Percentiles rank a stretch among this genome's conserved stretches.
Evolutionary conservation across 2,329 filamentous ascomycete species (phyloP).

Genomic region (Ascochyta viciae-villosae): DNA sequence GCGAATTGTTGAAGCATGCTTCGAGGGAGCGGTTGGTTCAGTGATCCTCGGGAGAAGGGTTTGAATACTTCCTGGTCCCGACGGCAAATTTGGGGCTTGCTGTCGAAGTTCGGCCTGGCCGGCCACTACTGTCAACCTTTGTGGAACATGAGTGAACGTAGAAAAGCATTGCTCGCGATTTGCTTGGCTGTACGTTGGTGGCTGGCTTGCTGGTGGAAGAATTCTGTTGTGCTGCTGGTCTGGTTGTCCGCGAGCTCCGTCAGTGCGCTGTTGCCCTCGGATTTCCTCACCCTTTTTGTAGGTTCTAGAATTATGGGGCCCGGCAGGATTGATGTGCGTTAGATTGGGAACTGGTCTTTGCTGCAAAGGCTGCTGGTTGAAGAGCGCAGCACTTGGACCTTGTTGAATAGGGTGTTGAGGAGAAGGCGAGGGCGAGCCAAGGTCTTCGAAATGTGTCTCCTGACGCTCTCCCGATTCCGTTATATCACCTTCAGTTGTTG

Average conservation of each 20-base stretch:
- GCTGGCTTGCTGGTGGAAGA: slow-evolving; percentile 17
- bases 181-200: slow-evolving; percentile 18
- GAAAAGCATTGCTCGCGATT: slow-evolving; percentile 1
- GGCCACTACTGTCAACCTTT: neutral
- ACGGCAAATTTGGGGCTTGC: neutral
- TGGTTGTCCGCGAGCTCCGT: slow-evolving; percentile 7
- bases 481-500: slow-evolving; percentile 44
- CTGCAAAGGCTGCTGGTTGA: slow-evolving; percentile 15
- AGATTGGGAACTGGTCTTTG: neutral
- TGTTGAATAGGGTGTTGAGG: slow-evolving; percentile 19
- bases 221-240: slow-evolving; percentile 1
- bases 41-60: slow-evolving; percentile 1
- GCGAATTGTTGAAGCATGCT: slow-evolving; percentile 5
- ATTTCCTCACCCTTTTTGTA: slow-evolving; percentile 25
- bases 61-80: slow-evolving; percentile 1
- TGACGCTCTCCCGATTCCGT: slow-evolving; percentile 23
- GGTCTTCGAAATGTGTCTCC: slow-evolving; percentile 17
- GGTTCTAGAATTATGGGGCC: slow-evolving; percentile 10
- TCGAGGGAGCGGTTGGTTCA: slow-evolving; percentile 3
- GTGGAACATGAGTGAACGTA: neutral
- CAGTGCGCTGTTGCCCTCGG: slow-evolving; percentile 28
- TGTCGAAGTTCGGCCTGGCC: slow-evolving; percentile 8
- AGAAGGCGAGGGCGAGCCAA: slow-evolving; percentile 12
- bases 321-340: neutral
- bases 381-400: slow-evolving; percentile 3